Percentiles rank a stretch among this genome's conserved stretches.
Conservation (phyloP, 306 rosid genomes). For the Vigna nakashimae region DNA sequence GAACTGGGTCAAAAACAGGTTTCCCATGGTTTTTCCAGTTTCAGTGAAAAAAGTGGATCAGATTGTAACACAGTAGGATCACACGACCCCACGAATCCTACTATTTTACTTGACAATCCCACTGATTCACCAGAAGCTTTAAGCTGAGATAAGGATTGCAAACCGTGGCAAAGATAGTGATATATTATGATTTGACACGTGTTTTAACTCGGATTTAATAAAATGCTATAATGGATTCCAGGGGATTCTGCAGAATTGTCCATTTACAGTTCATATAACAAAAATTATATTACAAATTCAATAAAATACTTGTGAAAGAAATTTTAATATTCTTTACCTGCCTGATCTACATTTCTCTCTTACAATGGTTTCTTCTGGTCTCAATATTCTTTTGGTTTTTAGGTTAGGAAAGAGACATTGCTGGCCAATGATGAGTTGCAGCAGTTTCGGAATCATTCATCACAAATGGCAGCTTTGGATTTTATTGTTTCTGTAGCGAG, state of each 20-base stretch:
- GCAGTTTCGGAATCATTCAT: slow-evolving; percentile 93
- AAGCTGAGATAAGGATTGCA: background rate
- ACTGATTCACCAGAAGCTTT: too few relatives aligned
- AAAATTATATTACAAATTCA: slow-evolving; percentile 14
- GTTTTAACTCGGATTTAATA: background rate
- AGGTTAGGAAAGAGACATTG: slow-evolving; percentile 86
- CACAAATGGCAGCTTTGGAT: slow-evolving; percentile 99
- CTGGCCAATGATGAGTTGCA: slow-evolving; percentile 72
- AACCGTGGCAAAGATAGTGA: background rate
- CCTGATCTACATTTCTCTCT: slow-evolving; percentile 27
- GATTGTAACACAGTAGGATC: background rate
- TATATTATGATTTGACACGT: background rate
- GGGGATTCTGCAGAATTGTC: slow-evolving; percentile 17
- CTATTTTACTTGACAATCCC: background rate
- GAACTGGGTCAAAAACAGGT: background rate
- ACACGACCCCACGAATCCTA: background rate
- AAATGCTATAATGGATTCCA: slow-evolving; percentile 8
- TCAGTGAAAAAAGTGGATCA: background rate
- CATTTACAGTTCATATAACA: slow-evolving; percentile 2
- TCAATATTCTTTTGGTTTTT: slow-evolving; percentile 26
- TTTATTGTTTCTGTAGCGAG: slow-evolving; percentile 94
- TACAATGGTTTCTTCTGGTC: background rate
- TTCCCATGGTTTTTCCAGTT: background rate
- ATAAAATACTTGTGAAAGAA: background rate
- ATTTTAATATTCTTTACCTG: slow-evolving; percentile 13